A percentile compares a stretch with the other conserved stretches of the same genome.
Conservation (phyloP, 2,329 filamentous ascomycete species). For the Colletotrichum higginsianum region DNA sequence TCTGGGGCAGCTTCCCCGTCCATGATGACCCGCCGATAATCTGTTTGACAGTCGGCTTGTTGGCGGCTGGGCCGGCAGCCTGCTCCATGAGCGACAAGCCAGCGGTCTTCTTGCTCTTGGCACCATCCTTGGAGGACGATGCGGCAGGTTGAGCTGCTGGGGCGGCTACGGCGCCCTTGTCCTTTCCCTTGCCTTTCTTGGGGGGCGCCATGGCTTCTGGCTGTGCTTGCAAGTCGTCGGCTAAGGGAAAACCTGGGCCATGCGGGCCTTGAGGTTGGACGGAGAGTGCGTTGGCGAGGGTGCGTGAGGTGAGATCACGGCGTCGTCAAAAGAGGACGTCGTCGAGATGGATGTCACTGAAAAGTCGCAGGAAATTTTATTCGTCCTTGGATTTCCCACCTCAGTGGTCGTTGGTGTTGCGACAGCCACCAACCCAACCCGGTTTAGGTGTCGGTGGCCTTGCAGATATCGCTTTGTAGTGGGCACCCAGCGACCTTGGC, state of each 20-base stretch:
- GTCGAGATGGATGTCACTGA: constrained; percentile 20
- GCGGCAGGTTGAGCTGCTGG: constrained; percentile 49
- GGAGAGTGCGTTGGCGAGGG: neutral
- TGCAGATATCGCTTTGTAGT: constrained; percentile 21
- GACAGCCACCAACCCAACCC: neutral
- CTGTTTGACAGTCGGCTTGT: constrained; percentile 78
- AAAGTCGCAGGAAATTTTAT: constrained; percentile 29
- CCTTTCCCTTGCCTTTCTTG: constrained; percentile 54
- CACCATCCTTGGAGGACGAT: constrained; percentile 62
- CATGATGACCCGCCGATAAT: constrained; percentile 95
- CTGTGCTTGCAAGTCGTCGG: constrained; percentile 4
- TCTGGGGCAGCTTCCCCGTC: constrained; percentile 97
- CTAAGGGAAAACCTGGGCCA: constrained; percentile 11
- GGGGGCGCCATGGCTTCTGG: constrained; percentile 32
- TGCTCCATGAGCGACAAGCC: constrained; percentile 49
- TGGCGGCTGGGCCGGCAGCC: constrained; percentile 50
- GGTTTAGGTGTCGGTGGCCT: constrained; percentile 15
- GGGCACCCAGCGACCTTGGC: constrained; percentile 21
- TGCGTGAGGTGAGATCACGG: neutral
- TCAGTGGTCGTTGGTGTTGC: constrained; percentile 7
- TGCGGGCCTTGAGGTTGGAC: neutral
- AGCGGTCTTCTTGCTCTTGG: constrained; percentile 65
- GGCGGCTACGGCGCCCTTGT: constrained; percentile 59
- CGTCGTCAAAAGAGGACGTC: constrained; percentile 14
- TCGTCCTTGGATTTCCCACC: constrained; percentile 11